These are phyloP conservation scores for Ceratocystis cacaofunesta DNA, from an alignment of 2,329 filamentous ascomycete species.

Conservation along the genomic window DNA sequence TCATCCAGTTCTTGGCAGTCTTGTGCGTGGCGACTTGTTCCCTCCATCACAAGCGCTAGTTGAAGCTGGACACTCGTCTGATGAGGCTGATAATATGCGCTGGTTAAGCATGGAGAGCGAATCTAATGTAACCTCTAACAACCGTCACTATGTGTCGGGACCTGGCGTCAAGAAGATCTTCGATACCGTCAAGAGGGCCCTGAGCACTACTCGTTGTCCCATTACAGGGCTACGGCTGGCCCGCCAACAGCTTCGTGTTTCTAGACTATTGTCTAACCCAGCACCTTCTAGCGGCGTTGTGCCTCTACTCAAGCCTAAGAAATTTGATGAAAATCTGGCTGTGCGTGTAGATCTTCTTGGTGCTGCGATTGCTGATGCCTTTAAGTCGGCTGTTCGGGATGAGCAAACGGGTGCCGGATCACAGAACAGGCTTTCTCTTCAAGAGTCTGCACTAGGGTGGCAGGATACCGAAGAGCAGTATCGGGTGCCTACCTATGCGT, in stretches of 20 bases:
- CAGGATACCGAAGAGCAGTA: background rate
- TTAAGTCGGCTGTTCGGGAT: constrained; percentile 58
- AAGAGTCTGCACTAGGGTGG: background rate
- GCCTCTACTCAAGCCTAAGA: constrained; percentile 36
- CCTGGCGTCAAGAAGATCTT: constrained; percentile 76
- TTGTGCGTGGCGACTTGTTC: constrained; percentile 74
- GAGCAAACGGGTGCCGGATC: constrained; percentile 30
- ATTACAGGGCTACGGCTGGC: background rate
- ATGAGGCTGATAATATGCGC: constrained; percentile 25
- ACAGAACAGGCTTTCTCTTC: background rate
- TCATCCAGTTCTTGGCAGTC: constrained; percentile 59
- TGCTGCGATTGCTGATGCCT: constrained; percentile 64
- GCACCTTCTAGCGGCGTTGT: constrained; percentile 46
- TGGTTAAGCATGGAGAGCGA: background rate
- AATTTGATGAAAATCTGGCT: constrained; percentile 34
- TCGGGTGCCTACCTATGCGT: background rate
- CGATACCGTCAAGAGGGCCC: constrained; percentile 67
- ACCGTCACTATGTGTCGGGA: background rate
- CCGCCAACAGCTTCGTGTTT: constrained; percentile 31
- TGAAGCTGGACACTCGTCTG: constrained; percentile 43
- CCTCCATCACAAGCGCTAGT: constrained; percentile 74
- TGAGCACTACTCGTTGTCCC: constrained; percentile 43
- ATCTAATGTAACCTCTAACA: background rate
- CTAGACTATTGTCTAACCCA: constrained; percentile 41
- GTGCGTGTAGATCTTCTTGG: constrained; percentile 69